These are phyloP conservation scores for Aureobasidium vineae DNA, from an alignment of 2,329 filamentous ascomycete species.

Conservation along the genomic window DNA sequence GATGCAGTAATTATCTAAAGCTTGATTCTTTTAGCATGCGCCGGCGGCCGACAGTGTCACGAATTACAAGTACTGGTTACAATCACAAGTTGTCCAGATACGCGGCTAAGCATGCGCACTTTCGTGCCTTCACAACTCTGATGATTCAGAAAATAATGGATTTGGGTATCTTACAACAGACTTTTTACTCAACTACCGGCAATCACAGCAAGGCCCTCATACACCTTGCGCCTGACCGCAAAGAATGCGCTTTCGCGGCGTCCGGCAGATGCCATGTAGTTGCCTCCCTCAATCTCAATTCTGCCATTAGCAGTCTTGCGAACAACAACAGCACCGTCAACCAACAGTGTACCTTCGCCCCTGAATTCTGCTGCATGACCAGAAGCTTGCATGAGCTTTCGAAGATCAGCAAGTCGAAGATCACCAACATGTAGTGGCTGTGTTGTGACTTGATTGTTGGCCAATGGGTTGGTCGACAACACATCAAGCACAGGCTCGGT, in stretches of 20 bases:
- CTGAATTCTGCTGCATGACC: slow-evolving; percentile 90
- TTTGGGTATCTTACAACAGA: slow-evolving; percentile 24
- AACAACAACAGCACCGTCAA: slow-evolving; percentile 85
- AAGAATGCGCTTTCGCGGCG: slow-evolving; percentile 68
- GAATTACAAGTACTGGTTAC: background rate
- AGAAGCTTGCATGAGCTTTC: slow-evolving; percentile 75
- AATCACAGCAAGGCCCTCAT: slow-evolving; percentile 89
- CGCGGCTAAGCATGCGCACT: background rate
- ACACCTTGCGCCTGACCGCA: slow-evolving; percentile 86
- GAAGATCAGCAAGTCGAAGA: slow-evolving; percentile 79
- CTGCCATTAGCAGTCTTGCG: slow-evolving; percentile 82
- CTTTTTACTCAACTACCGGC: slow-evolving; percentile 58
- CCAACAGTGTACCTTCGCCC: slow-evolving; percentile 85
- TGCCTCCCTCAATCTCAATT: slow-evolving; percentile 82
- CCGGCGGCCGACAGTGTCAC: background rate
- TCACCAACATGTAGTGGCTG: slow-evolving; percentile 95
- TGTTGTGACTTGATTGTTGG: slow-evolving; percentile 63
- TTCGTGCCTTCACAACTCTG: background rate
- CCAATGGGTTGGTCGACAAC: slow-evolving; percentile 60
- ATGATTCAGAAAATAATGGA: background rate
- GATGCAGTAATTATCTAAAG: background rate
- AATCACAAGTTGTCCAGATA: background rate
- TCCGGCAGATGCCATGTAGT: slow-evolving; percentile 49
- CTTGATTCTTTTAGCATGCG: background rate
- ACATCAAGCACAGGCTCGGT: slow-evolving; percentile 57